These are phyloP conservation scores for Suhomyces faveliae DNA, from an alignment of 805 yeast species.

Conservation along the genomic window DNA sequence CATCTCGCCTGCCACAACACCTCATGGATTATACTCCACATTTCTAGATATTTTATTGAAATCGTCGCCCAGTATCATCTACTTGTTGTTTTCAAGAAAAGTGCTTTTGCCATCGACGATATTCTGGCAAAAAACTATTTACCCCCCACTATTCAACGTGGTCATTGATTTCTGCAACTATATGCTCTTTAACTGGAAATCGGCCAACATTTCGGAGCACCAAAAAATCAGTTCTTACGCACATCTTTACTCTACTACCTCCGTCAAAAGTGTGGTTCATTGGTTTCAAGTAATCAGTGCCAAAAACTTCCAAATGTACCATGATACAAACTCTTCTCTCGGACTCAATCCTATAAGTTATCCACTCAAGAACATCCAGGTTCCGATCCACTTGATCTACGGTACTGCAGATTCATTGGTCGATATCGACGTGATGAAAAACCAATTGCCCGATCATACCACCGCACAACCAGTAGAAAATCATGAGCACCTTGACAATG, in stretches of 20 bases:
- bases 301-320: conserved; percentile 84
- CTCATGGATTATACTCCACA: conserved; percentile 76
- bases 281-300: conserved; percentile 61
- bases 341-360: conserved; percentile 37
- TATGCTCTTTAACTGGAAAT: conserved; percentile 76
- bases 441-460: conserved; percentile 60
- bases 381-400: conserved; percentile 77
- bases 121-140: conserved; percentile 76
- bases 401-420: conserved; percentile 82
- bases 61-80: conserved; percentile 73
- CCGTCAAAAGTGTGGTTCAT: conserved; percentile 44
- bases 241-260: conserved; percentile 87
- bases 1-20: conserved; percentile 92
- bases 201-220: conserved; percentile 62
- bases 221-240: conserved; percentile 82
- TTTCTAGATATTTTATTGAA: conserved; percentile 72
- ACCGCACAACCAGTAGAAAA: conserved; percentile 54
- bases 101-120: conserved; percentile 73
- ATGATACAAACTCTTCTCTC: conserved; percentile 43
- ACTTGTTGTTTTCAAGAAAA: conserved; percentile 67
- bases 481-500: conserved; percentile 88
- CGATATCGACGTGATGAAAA: conserved; percentile 74
- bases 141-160: conserved; percentile 71
- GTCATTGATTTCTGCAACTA: conserved; percentile 70
- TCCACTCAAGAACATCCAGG: conserved; percentile 38